Evolutionary conservation across 306 rosid species (phyloP).

Genomic region (Citrullus colocynthis): DNA sequence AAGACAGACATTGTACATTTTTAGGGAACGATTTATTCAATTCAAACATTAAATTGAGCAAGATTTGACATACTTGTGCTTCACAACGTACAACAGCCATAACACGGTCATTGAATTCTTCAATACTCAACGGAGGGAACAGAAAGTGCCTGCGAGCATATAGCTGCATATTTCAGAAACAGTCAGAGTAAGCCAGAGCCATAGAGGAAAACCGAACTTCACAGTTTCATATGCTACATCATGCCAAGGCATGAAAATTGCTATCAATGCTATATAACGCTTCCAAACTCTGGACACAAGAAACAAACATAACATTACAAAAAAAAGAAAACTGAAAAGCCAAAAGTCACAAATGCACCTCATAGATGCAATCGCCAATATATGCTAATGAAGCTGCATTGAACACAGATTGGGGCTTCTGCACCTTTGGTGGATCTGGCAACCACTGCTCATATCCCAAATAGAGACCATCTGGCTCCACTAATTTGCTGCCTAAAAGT

Average conservation of each 20-base stretch:
- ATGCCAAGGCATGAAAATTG: not conserved
- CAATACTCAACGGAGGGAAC: slow-evolving; percentile 72
- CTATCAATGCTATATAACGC: not conserved
- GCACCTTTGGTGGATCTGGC: slow-evolving; percentile 71
- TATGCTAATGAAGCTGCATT: slow-evolving; percentile 79
- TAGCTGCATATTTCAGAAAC: slow-evolving; percentile 46
- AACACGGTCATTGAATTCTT: slow-evolving; percentile 75
- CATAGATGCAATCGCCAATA: slow-evolving; percentile 75
- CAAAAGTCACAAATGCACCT: slow-evolving; percentile 30
- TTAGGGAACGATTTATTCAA: not conserved
- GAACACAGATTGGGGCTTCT: slow-evolving; percentile 64
- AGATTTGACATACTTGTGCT: slow-evolving; percentile 55
- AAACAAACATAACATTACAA: not conserved
- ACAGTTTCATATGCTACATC: not conserved
- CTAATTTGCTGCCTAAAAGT: slow-evolving; percentile 12
- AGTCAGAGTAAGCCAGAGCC: slow-evolving; percentile 7
- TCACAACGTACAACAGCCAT: slow-evolving; percentile 90
- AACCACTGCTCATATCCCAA: slow-evolving; percentile 77
- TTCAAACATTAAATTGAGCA: not conserved
- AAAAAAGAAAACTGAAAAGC: not conserved
- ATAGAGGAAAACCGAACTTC: slow-evolving; percentile 2
- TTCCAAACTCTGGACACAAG: not conserved
- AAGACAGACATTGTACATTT: not conserved
- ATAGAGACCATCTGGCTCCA: slow-evolving; percentile 26
- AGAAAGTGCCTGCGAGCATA: slow-evolving; percentile 94